phyloP scores from a whole-genome alignment of 2,329 filamentous ascomycete species.

The Microdochium trichocladiopsis region DNA sequence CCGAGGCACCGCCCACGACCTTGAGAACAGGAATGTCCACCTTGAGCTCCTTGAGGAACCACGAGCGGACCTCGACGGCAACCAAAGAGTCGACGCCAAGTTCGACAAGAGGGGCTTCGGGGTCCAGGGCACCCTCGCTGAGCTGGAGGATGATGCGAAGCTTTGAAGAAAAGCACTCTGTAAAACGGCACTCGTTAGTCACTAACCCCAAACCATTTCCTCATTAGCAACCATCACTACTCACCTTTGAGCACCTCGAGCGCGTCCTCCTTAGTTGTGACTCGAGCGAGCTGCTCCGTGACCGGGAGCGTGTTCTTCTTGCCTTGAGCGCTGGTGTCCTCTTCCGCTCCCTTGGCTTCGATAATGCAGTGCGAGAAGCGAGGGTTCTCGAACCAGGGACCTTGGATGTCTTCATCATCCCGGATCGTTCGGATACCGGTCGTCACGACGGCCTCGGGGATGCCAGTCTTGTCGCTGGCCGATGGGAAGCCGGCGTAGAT shows the following conservation, averaged over 20 bases:
- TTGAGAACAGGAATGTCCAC: conserved; percentile 31
- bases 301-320: conserved; percentile 2
- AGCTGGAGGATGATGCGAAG: conserved; percentile 5
- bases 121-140: conserved; percentile 2
- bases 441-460: conserved; percentile 4
- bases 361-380: conserved; percentile 13
- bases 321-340: conserved; percentile 1
- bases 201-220: not conserved
- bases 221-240: not conserved
- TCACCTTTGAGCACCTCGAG: conserved; percentile 1
- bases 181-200: not conserved
- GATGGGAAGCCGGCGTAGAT: conserved; percentile 5
- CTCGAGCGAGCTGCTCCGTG: conserved; percentile 1
- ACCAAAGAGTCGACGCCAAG: conserved; percentile 7
- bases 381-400: conserved; percentile 14
- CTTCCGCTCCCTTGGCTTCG: conserved; percentile 2
- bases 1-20: conserved; percentile 13
- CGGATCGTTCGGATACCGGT: conserved; percentile 3
- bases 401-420: conserved; percentile 7
- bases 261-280: conserved; percentile 2
- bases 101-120: conserved; percentile 9
- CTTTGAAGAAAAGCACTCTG: conserved; percentile 6
- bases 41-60: conserved; percentile 32
- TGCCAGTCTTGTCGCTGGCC: not conserved
- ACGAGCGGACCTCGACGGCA: conserved; percentile 25